A percentile compares a stretch with the other conserved stretches of the same genome.
Conservation (phyloP, 2,329 filamentous ascomycete species). For the Phialemonium atrogriseum region DNA sequence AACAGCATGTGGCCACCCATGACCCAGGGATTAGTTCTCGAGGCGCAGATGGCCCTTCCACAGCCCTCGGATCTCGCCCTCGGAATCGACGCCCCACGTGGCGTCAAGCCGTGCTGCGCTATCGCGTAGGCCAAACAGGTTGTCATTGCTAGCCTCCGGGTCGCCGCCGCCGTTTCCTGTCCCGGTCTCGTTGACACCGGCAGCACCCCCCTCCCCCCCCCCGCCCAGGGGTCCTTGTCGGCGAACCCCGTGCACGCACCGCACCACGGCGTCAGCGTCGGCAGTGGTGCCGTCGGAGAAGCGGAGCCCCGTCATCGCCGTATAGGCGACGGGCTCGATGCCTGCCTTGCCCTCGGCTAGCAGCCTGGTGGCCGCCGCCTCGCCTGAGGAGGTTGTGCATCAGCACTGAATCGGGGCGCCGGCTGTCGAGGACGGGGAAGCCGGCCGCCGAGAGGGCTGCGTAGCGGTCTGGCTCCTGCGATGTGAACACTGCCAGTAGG, state of each 20-base stretch:
- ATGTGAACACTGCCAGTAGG: slow-evolving; percentile 16
- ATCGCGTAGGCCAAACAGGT: slow-evolving; percentile 16
- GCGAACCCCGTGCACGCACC: slow-evolving; percentile 33
- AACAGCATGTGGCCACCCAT: slow-evolving; percentile 23
- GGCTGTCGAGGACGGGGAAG: slow-evolving; percentile 26
- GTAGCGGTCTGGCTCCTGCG: slow-evolving; percentile 25
- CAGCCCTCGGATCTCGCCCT: slow-evolving; percentile 32
- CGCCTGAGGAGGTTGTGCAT: slow-evolving; percentile 25
- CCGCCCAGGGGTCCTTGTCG: slow-evolving; percentile 22
- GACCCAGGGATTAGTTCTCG: slow-evolving; percentile 27
- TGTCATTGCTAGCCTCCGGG: too few relatives aligned
- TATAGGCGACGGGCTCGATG: slow-evolving; percentile 22
- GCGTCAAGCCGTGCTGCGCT: slow-evolving; percentile 24
- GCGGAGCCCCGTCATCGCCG: slow-evolving; percentile 18
- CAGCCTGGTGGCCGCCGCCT: slow-evolving; percentile 29
- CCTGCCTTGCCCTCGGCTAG: slow-evolving; percentile 21
- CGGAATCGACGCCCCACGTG: slow-evolving; percentile 30
- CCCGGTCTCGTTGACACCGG: too few relatives aligned
- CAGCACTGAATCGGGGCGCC: slow-evolving; percentile 15
- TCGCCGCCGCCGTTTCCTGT: too few relatives aligned
- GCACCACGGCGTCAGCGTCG: slow-evolving; percentile 28
- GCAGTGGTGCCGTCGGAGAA: slow-evolving; percentile 24
- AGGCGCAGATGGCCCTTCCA: slow-evolving; percentile 25
- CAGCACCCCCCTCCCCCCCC: neutral
- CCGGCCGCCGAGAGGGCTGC: slow-evolving; percentile 20